Conservation (phyloP, 306 rosid species). For the Acacia confusa region DNA sequence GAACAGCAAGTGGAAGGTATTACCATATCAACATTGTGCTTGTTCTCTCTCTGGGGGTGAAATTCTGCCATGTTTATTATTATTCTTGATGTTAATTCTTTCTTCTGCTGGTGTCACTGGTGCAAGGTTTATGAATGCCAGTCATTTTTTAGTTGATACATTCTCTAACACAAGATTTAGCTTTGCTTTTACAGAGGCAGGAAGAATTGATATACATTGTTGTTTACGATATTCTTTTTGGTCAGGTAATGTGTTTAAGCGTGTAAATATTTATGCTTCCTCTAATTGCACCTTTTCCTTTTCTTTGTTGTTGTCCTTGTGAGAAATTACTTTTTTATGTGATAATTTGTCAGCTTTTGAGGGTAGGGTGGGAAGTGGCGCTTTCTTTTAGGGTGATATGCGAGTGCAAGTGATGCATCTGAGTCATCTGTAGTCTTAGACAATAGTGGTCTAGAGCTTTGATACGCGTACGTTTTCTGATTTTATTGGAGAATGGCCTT, state of each 20-base stretch:
- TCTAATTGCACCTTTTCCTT: neutral
- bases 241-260: slow-evolving; percentile 54
- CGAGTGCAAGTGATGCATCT: neutral
- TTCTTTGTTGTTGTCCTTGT: neutral
- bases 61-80: neutral
- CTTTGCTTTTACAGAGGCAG: slow-evolving; percentile 56
- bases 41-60: neutral
- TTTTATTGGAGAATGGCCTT: neutral
- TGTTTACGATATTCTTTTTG: slow-evolving; percentile 84
- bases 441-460: neutral
- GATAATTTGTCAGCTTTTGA: neutral
- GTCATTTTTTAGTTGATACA: neutral
- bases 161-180: neutral
- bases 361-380: neutral
- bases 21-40: neutral
- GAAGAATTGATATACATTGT: slow-evolving; percentile 70
- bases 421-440: neutral
- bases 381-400: neutral
- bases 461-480: neutral
- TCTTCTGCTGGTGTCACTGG: neutral
- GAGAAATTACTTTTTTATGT: neutral
- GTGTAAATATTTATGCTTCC: neutral
- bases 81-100: neutral
- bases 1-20: slow-evolving; percentile 88
- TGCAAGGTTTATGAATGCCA: neutral